phyloP scores from a whole-genome alignment of 495 filamentous ascomycete species.

The Cercophora sp. region DNA sequence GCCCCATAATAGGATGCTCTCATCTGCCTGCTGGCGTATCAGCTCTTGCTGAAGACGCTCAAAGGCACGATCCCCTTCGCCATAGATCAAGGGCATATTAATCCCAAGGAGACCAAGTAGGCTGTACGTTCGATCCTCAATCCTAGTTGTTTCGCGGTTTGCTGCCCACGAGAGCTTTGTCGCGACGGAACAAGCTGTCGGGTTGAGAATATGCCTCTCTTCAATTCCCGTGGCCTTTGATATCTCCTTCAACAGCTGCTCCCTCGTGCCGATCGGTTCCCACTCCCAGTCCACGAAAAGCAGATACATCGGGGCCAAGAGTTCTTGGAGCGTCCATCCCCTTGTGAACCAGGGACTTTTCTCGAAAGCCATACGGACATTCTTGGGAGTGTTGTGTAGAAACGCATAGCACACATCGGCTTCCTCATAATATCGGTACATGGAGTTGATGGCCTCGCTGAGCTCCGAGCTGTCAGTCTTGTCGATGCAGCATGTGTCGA shows the following conservation, averaged over 20 bases:
- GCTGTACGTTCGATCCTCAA: background rate
- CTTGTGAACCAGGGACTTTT: slow-evolving; percentile 27
- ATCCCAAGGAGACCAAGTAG: background rate
- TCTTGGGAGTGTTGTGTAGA: slow-evolving; percentile 13
- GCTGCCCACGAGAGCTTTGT: background rate
- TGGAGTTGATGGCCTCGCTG: slow-evolving; percentile 41
- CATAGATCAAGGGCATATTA: background rate
- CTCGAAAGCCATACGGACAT: background rate
- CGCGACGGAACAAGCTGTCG: background rate
- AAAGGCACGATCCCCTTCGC: background rate
- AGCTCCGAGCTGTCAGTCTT: slow-evolving; percentile 31
- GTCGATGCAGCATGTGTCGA: slow-evolving; percentile 42
- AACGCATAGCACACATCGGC: slow-evolving; percentile 30
- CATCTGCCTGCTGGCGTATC: too few relatives aligned
- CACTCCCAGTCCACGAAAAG: slow-evolving; percentile 14
- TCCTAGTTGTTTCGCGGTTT: background rate
- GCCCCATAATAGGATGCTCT: too few relatives aligned
- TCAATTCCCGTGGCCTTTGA: background rate
- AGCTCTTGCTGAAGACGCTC: background rate
- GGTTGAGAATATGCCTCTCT: background rate
- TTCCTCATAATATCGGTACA: slow-evolving; percentile 37
- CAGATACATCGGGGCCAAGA: slow-evolving; percentile 28
- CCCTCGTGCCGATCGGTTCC: background rate
- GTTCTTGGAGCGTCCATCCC: slow-evolving; percentile 24
- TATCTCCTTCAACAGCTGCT: background rate